Evolutionary conservation across 495 filamentous ascomycete genomes (phyloP), one percentile per base, ranked within the genome.

Genomic region (Penicillium egyptiacum): DNA sequence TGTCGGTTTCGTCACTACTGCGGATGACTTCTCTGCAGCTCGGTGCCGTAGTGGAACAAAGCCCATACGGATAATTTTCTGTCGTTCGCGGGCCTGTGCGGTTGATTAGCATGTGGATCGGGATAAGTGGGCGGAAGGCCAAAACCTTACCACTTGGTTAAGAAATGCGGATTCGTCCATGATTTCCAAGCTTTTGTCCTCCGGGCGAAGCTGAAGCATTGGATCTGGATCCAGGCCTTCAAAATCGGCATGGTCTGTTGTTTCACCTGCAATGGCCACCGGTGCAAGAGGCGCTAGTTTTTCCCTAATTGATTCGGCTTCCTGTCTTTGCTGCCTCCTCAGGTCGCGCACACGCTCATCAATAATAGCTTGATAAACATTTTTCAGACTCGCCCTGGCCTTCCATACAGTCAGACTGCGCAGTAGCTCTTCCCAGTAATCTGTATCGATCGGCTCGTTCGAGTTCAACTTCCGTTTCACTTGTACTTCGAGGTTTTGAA

Each of bases 351-450:
- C 80, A 12, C 89, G 84, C 45, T 86, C 87, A 33, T 86, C 83
- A 60, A 91, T 84, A 55, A 97, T 88, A 5, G 83, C 83, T 55
- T 90, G 85, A 58, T 87, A 94, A 9, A 97, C 84, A 43, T 85
- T 86, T 71, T 88, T 87, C 33, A 98, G 73, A 63, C 88, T 90
- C 2, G 93, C 91, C 66, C 89, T 91, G 5, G 93, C 90, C 72
- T 97, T 98, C 85, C 88, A 96, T 4, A 96, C 85, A 14, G 86
- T 78, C 40, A 98, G 75, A 65, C 88, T 96, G 59, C 86, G 84
- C 46, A 98, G 78, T 3, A 98, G 81, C 64, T 95, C 89, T 61
- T 96, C 91, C 94, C 94, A 98, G 70, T 98, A 98, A 69, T 98
- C 94, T 4, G 88, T 90, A 75, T 98, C 95, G 65, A 98, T 91